A percentile compares a stretch with the other conserved stretches of the same genome.
Evolutionary conservation across 139 green algal genomes (phyloP).

Genomic region (Coccomyxa sp.): DNA sequence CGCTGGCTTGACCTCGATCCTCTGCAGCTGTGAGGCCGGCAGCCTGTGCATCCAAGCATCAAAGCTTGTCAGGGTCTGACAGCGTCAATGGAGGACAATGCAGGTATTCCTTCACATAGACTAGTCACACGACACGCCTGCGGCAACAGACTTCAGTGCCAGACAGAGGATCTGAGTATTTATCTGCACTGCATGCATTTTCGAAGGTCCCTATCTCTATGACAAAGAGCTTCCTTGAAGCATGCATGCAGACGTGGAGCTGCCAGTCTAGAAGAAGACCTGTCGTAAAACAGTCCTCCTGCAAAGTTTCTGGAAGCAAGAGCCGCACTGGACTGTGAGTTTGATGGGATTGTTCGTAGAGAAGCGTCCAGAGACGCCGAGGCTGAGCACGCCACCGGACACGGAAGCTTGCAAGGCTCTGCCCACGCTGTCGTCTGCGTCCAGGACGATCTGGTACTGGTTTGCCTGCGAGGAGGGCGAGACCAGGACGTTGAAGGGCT

Average conservation of each 20-base stretch:
- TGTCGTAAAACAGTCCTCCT: too few species aligned
- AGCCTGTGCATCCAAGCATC: not conserved
- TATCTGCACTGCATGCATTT: too few species aligned
- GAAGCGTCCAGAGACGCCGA: not conserved
- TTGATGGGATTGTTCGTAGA: not conserved
- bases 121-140: too few species aligned
- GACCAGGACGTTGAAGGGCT: not conserved
- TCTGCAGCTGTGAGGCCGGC: not conserved
- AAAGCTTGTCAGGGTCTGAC: not conserved
- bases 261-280: too few species aligned
- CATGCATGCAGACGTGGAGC: too few species aligned
- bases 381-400: not conserved
- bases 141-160: too few species aligned
- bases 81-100: not conserved
- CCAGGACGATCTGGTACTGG: not conserved
- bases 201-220: too few species aligned
- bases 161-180: too few species aligned
- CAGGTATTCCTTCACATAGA: not conserved
- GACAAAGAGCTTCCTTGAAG: too few species aligned
- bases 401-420: not conserved
- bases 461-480: not conserved
- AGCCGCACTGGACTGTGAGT: not conserved
- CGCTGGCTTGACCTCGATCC: not conserved
- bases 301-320: too few species aligned
- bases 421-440: not conserved